These are phyloP conservation scores for Tuctoria greenei DNA, from an alignment of 176 grass and related monocot species.

Conservation along the genomic window DNA sequence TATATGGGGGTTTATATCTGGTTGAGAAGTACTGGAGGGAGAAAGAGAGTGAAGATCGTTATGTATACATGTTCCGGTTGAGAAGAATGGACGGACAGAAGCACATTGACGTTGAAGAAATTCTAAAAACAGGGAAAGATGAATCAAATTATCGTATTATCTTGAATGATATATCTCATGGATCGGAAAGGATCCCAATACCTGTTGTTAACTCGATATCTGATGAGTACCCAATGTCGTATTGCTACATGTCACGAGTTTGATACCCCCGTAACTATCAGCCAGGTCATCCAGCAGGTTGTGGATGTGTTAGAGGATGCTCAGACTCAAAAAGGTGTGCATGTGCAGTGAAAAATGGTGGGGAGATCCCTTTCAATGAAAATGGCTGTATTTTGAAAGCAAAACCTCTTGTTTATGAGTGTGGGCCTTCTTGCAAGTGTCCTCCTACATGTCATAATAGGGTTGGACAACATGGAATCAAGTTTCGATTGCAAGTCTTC, in stretches of 20 bases:
- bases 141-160: constrained; percentile 43
- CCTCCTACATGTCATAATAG: constrained; percentile 75
- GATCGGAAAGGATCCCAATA: constrained; percentile 68
- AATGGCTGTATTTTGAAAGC: constrained; percentile 57
- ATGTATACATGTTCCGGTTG: constrained; percentile 65
- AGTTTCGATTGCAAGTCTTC: constrained; percentile 74
- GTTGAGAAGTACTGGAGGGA: constrained; percentile 76
- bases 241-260: constrained; percentile 54
- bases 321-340: constrained; percentile 59
- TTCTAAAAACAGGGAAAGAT: constrained; percentile 43
- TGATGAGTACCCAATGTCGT: constrained; percentile 53
- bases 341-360: constrained; percentile 76
- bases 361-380: constrained; percentile 66
- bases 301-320: constrained; percentile 64
- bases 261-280: constrained; percentile 39
- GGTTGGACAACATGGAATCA: constrained; percentile 73
- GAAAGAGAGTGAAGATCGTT: constrained; percentile 38
- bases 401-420: constrained; percentile 83
- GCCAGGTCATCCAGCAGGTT: constrained; percentile 47
- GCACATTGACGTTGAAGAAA: constrained; percentile 56
- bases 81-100: constrained; percentile 66
- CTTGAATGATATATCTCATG: constrained; percentile 68
- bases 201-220: constrained; percentile 68
- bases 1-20: constrained; percentile 82
- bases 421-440: constrained; percentile 82